Base-by-base conservation (phyloP, 164 flowering plant genomes). In the Pachysandra terminalis region DNA sequence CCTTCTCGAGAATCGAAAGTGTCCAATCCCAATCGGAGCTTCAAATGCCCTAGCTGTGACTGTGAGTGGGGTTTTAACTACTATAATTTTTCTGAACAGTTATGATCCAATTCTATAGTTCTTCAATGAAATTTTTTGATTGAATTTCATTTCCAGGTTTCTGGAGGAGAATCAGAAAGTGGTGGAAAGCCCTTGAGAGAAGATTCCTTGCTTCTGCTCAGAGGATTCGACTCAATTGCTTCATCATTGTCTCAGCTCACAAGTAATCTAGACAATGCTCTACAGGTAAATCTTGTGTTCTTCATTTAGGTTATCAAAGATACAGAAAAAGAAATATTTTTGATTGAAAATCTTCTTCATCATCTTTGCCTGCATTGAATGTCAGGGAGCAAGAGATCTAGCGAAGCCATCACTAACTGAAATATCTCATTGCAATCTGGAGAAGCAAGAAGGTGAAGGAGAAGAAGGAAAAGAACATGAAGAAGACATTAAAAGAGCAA, bases 181-280 rank as follows among this genome's bases (percentile, higher is more conserved):
- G 76, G 69, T 14, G 76, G 70, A 1, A 81, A 78, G 68, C 28
- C 80, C 17, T 70, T 83, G 80, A 86, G 80, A 82, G 89, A 88
- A 55, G 98, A 95, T 37, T 77, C 91, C 9, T 60, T 82, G 86
- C 91, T 95, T 73, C 70, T 95, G 81, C 81, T 90, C 0, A 85
- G 87, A 79, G 98, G 98, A 51, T 95, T 95, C 56, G 97, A 95
- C 69, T 90, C 96, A 12, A 68, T 91, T 59, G 75, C 92, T 1
- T 75, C 84, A 25, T 78, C 95, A 63, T 77, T 94, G 64, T 84
- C 91, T 75, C 90, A 79, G 78, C 84, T 94, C 2, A 83, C 90
- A 5, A 74, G 69, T 64, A 87, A 83, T 72, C 67, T 94, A 51
- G 93, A 87, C 59, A 81, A 75, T 67, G 92, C 97, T 28, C 80